phyloP scores from a whole-genome alignment of 2,329 filamentous ascomycete genomes.

The Fusarium praegraminearum region DNA sequence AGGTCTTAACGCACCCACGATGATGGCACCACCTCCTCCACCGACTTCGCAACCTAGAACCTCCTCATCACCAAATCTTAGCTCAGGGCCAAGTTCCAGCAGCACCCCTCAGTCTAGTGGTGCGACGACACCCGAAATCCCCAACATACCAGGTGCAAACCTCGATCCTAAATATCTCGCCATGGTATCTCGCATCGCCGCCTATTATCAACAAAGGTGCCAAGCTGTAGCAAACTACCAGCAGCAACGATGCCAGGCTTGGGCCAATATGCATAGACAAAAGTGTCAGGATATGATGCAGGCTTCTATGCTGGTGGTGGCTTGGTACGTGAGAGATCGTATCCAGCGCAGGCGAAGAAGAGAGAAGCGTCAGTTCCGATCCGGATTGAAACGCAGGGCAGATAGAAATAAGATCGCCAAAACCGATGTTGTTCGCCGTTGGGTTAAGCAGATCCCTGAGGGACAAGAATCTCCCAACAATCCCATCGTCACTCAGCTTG shows the following conservation, averaged over 20 bases:
- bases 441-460: slow-evolving; percentile 58
- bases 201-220: slow-evolving; percentile 63
- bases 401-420: slow-evolving; percentile 53
- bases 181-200: slow-evolving; percentile 61
- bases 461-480: slow-evolving; percentile 50
- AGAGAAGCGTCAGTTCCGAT: slow-evolving; percentile 57
- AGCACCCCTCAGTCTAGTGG: slow-evolving; percentile 37
- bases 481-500: slow-evolving; percentile 42
- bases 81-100: slow-evolving; percentile 30
- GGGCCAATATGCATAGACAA: slow-evolving; percentile 60
- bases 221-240: slow-evolving; percentile 61
- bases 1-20: slow-evolving; percentile 38
- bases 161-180: slow-evolving; percentile 59
- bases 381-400: slow-evolving; percentile 53
- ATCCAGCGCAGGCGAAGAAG: slow-evolving; percentile 58
- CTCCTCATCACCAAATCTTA: slow-evolving; percentile 38
- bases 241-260: slow-evolving; percentile 62
- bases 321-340: slow-evolving; percentile 63
- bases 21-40: slow-evolving; percentile 42
- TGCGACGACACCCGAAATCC: slow-evolving; percentile 40
- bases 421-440: slow-evolving; percentile 57
- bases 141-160: slow-evolving; percentile 43
- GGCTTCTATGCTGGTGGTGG: slow-evolving; percentile 62
- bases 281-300: slow-evolving; percentile 63
- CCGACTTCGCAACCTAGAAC: slow-evolving; percentile 45